Percentiles rank a stretch among this genome's conserved stretches.
Conservation (phyloP, 257 asterid species). For the Hygrophila difformis region DNA sequence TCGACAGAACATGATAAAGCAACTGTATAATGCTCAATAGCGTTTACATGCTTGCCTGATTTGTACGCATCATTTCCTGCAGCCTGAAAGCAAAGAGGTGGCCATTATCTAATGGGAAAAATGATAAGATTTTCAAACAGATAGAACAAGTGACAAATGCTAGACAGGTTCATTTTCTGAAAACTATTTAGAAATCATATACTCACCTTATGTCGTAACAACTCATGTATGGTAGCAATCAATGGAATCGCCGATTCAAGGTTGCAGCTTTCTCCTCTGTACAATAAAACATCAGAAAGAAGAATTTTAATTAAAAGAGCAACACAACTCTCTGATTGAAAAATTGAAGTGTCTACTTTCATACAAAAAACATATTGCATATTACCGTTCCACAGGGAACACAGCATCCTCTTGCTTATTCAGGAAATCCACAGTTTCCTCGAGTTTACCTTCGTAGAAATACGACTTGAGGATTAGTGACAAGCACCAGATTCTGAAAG, state of each 20-base stretch:
- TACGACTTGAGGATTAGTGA: conserved; percentile 57
- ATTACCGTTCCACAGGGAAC: conserved; percentile 41
- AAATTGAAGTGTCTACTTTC: too few species aligned
- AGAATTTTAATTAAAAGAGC: conserved; percentile 13
- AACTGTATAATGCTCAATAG: conserved; percentile 81
- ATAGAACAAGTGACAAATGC: background rate
- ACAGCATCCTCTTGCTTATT: conserved; percentile 64
- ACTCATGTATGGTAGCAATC: conserved; percentile 56
- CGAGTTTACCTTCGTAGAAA: conserved; percentile 78
- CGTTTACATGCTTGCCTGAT: conserved; percentile 69
- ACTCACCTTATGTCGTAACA: conserved; percentile 74
- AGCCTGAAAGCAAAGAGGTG: conserved; percentile 33
- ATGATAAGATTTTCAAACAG: conserved; percentile 3
- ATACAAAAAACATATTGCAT: conserved; percentile 2
- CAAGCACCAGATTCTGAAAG: conserved; percentile 57
- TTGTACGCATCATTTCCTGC: conserved; percentile 96
- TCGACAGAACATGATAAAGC: conserved; percentile 75
- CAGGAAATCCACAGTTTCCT: conserved; percentile 63
- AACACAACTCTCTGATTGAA: too few species aligned
- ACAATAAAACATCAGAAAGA: conserved; percentile 19
- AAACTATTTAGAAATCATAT: conserved; percentile 15
- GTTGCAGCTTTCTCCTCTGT: conserved; percentile 37
- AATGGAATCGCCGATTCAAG: conserved; percentile 61
- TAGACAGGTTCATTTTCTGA: background rate
- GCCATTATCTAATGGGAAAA: conserved; percentile 12